Evolutionary conservation across 306 rosid species (phyloP).

Genomic region (Hippophae rhamnoides): DNA sequence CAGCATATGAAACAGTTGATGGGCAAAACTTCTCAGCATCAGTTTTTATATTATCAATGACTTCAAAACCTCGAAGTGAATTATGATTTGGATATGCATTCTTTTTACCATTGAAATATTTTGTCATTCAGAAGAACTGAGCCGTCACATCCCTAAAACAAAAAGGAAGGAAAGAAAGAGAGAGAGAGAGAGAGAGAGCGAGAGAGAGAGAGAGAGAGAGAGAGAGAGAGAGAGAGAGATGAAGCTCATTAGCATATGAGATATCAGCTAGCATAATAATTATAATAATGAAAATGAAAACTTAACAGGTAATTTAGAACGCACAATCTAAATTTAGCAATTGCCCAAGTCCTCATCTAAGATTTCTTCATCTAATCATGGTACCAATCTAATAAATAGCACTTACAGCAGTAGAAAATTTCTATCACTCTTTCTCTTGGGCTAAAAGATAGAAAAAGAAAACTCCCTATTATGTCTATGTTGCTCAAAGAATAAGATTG

Average conservation of each 20-base stretch:
- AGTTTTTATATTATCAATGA: slow-evolving; percentile 51
- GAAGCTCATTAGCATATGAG: background rate
- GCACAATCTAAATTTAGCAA: no score
- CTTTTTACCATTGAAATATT: slow-evolving; percentile 42
- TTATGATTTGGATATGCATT: slow-evolving; percentile 37
- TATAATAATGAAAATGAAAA: no score
- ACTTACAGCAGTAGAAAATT: no score
- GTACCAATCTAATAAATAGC: no score
- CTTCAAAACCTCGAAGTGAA: slow-evolving; percentile 55
- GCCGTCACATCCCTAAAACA: slow-evolving; percentile 55
- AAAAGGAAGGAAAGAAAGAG: background rate
- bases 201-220: background rate
- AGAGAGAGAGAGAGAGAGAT: background rate
- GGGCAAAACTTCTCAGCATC: slow-evolving; percentile 46
- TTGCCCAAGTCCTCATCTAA: no score
- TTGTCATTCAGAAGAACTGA: slow-evolving; percentile 62
- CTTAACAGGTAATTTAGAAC: no score
- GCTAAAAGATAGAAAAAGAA: no score
- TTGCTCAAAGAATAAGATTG: no score
- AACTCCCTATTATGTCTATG: no score
- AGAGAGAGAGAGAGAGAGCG: background rate
- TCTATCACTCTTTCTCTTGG: no score
- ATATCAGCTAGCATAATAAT: no score
- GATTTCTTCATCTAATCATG: no score
- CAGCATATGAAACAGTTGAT: slow-evolving; percentile 54